Conservation (phyloP, 75 land plant species). For the Selaginella tamariscina region DNA sequence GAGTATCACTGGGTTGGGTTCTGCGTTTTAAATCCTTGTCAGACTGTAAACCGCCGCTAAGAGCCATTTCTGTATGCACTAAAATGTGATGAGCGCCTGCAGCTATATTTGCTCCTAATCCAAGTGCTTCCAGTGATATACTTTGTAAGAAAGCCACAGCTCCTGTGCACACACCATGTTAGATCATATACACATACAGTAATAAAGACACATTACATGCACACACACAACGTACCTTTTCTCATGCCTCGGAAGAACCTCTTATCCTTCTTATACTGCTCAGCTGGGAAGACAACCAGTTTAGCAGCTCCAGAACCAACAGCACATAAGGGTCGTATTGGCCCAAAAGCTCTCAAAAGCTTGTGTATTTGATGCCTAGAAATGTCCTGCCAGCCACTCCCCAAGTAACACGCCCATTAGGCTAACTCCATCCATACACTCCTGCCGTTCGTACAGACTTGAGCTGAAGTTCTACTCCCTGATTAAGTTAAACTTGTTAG, state of each 20-base stretch:
- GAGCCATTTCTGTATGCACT: constrained; percentile 55
- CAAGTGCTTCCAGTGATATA: constrained; percentile 74
- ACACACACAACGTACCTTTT: too few species aligned
- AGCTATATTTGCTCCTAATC: constrained; percentile 75
- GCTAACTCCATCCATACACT: constrained; percentile 68
- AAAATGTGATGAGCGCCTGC: constrained; percentile 83
- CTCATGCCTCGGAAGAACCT: constrained; percentile 70
- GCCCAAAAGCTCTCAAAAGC: constrained; percentile 57
- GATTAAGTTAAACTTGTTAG: too few species aligned
- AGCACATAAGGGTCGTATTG: constrained; percentile 61
- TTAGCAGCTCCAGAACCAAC: constrained; percentile 85
- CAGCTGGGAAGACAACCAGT: constrained; percentile 70
- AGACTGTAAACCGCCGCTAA: constrained; percentile 23
- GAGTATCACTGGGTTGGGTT: constrained; percentile 57
- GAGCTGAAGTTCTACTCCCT: constrained; percentile 79
- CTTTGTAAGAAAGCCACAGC: constrained; percentile 63
- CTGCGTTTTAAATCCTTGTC: constrained; percentile 26
- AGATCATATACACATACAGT: not conserved
- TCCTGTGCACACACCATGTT: constrained; percentile 29
- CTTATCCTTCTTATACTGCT: constrained; percentile 65
- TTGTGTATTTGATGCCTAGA: constrained; percentile 54
- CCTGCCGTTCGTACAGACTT: constrained; percentile 73
- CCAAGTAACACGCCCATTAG: constrained; percentile 61
- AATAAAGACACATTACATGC: not conserved
- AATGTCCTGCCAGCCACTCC: constrained; percentile 95